Conservation (phyloP, 2,329 filamentous ascomycete genomes). For the Alternaria infectoria region DNA sequence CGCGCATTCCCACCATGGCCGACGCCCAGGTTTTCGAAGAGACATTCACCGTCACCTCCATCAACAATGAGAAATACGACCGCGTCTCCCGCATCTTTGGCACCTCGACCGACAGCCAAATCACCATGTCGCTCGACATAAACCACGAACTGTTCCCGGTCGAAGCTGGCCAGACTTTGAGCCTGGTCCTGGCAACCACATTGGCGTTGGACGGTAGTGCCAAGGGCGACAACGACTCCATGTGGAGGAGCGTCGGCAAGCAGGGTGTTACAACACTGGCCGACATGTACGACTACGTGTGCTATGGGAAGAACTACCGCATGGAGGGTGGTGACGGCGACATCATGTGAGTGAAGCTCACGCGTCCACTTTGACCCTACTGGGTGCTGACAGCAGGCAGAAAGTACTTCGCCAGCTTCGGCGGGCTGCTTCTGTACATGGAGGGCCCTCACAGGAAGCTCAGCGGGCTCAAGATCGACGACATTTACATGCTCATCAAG, state of each 20-base stretch:
- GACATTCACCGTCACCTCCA: conserved; percentile 78
- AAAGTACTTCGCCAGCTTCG: conserved; percentile 93
- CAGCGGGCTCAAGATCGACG: conserved; percentile 87
- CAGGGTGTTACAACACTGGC: conserved; percentile 62
- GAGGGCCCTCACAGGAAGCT: conserved; percentile 97
- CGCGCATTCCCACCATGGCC: conserved; percentile 60
- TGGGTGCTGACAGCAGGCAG: conserved; percentile 57
- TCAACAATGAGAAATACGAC: conserved; percentile 91
- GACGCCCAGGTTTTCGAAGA: conserved; percentile 96
- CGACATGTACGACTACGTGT: conserved; percentile 87
- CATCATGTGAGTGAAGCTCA: conserved; percentile 72
- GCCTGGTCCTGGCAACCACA: conserved; percentile 82
- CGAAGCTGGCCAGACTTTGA: conserved; percentile 74
- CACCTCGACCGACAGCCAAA: conserved; percentile 77
- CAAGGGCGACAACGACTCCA: conserved; percentile 58
- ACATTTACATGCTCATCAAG: conserved; percentile 92
- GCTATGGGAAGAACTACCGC: conserved; percentile 86
- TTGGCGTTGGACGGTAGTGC: conserved; percentile 79
- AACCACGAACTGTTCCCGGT: conserved; percentile 92
- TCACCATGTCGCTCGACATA: conserved; percentile 85
- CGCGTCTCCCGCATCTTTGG: conserved; percentile 86
- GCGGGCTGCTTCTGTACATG: conserved; percentile 86
- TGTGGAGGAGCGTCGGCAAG: conserved; percentile 71
- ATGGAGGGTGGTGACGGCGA: conserved; percentile 85
- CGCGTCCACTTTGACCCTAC: background rate